These are phyloP conservation scores for Acanthamoeba lenticulata DNA, from an alignment of 208 protist genomes.

Conservation along the genomic window DNA sequence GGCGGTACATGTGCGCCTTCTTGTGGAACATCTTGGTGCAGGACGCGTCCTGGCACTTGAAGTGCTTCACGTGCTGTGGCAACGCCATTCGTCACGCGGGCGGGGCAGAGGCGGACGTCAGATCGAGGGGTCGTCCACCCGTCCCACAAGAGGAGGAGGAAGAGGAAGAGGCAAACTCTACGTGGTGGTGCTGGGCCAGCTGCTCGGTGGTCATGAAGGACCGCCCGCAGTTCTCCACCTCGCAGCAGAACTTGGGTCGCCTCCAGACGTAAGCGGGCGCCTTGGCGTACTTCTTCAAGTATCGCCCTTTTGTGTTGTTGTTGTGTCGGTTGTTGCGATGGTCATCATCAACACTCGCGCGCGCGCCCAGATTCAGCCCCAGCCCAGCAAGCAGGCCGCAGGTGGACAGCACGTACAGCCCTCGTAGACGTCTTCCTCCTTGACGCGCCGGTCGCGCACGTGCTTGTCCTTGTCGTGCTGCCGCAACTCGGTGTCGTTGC, in stretches of 20 bases:
- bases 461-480: not conserved
- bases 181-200: not conserved
- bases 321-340: too few species aligned
- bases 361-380: too few species aligned
- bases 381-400: too few species aligned
- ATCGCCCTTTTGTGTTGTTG: too few species aligned
- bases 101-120: too few species aligned
- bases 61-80: not conserved
- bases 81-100: not conserved
- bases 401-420: too few species aligned
- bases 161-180: too few species aligned
- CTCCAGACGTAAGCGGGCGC: not conserved
- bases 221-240: not conserved
- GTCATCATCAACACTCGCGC: too few species aligned
- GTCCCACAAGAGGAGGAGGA: too few species aligned
- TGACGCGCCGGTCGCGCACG: not conserved
- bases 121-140: too few species aligned
- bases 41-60: not conserved
- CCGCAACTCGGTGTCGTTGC: not conserved
- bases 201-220: slow-evolving; percentile 1
- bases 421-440: not conserved
- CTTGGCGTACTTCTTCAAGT: not conserved
- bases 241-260: slow-evolving; percentile 19
- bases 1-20: not conserved
- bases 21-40: not conserved